These are phyloP conservation scores for Botrytis hyacinthi DNA, from an alignment of 2,329 filamentous ascomycete genomes.

Conservation along the genomic window DNA sequence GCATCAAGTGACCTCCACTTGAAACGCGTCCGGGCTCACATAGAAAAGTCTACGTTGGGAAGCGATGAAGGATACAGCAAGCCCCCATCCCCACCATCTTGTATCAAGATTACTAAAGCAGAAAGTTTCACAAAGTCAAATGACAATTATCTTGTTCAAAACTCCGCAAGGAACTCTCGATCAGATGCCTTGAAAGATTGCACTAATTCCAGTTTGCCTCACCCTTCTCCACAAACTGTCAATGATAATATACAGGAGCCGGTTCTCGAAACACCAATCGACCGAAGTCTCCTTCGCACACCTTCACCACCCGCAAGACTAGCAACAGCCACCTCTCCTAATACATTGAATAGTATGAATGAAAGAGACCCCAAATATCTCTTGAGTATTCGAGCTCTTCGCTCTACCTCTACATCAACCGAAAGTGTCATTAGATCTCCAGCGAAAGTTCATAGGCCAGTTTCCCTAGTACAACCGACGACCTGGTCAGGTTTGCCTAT, in stretches of 20 bases:
- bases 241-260: not conserved
- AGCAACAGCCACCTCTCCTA: slow-evolving; percentile 22
- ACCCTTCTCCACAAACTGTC: not conserved
- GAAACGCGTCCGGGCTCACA: not conserved
- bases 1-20: not conserved
- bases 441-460: not conserved
- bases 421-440: not conserved
- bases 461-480: not conserved
- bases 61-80: not conserved
- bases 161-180: not conserved
- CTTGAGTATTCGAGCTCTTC: slow-evolving; percentile 25
- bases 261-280: not conserved
- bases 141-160: not conserved
- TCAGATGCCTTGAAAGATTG: not conserved
- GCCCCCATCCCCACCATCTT: too few relatives aligned
- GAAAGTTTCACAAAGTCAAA: not conserved
- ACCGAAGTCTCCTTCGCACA: slow-evolving; percentile 14
- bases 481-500: not conserved
- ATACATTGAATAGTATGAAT: slow-evolving; percentile 30
- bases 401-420: slow-evolving; percentile 3
- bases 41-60: not conserved
- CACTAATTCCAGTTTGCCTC: not conserved
- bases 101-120: not conserved
- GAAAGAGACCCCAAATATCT: slow-evolving; percentile 31
- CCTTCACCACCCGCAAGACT: slow-evolving; percentile 13